Evolutionary conservation across 257 asterid genomes (phyloP), one percentile per base, ranked within the genome.

Genomic region (Ocimum tenuiflorum): DNA sequence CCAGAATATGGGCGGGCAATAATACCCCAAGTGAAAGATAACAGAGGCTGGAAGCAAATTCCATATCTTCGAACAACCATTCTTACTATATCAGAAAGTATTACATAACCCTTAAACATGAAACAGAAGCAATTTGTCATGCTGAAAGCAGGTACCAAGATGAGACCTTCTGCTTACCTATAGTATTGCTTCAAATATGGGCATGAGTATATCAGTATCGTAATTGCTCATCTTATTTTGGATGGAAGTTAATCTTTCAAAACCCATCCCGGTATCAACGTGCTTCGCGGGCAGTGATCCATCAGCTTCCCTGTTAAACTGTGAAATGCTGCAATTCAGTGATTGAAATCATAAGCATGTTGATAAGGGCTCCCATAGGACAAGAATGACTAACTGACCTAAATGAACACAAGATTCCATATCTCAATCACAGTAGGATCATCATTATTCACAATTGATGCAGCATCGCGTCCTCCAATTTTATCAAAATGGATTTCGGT

Each of bases 251-350:
- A 94, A 75, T 72, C 99, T 88, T 81, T 94, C 99, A 63, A 94
- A 94, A 50, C 99, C 99, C 99, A 94, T 15, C 64, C 99, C 99
- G 43, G 99, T 94, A 78, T 90, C 99, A 49, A 94, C 99, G 36
- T 94, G 99, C 73, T 86, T 90, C 4, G 96, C 88, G 33, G 99
- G 99, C 48, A 94, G 79, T 69, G 95, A 72, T 68, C 96, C 95
- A 54, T 88, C 95, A 20, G 84, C 31, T 77, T 94, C 99, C 78
- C 99, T 81, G 85, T 86, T 94, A 74, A 90, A 94, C 99, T 92
- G 91, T 61, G 42, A 70, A 35, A 29, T 27, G 49, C 10, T 50
- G 47, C 65, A 50, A 64, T 9, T 68, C 56, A 58, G 66, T 24
- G 62, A 14, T 60, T 60, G 43, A 19, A 18, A 54, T 55, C 33